These are phyloP conservation scores for Backusella liffmaniae DNA, from an alignment of 192 early-diverging fungal genomes.

Conservation along the genomic window DNA sequence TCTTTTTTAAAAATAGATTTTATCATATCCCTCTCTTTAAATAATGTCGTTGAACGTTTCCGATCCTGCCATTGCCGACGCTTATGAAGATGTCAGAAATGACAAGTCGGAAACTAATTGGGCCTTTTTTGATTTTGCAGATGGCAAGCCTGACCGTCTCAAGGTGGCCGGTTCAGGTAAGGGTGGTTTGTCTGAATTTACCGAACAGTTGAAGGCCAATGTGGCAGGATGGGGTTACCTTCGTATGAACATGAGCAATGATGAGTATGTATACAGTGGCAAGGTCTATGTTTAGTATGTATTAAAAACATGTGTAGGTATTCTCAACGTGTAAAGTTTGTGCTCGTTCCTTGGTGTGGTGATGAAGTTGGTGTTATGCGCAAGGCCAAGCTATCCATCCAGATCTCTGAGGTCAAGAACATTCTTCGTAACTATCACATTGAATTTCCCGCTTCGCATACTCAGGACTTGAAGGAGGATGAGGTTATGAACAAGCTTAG, in stretches of 20 bases:
- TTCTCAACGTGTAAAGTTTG: constrained; percentile 63
- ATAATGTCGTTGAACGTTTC: constrained; percentile 28
- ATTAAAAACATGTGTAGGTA: constrained; percentile 23
- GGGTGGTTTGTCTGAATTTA: constrained; percentile 67
- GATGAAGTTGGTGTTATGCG: constrained; percentile 70
- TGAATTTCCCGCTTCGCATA: constrained; percentile 64
- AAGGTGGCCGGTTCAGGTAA: constrained; percentile 38
- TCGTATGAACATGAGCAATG: constrained; percentile 57
- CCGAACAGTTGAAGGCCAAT: constrained; percentile 53
- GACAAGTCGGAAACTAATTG: constrained; percentile 59
- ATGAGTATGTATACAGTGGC: constrained; percentile 22
- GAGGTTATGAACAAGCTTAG: constrained; percentile 61
- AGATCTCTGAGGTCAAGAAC: constrained; percentile 77
- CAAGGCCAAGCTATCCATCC: constrained; percentile 73
- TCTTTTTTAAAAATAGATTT: neutral
- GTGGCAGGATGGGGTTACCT: constrained; percentile 81
- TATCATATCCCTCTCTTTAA: neutral
- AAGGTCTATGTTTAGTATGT: constrained; percentile 32
- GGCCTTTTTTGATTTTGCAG: constrained; percentile 40
- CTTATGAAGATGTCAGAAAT: constrained; percentile 56
- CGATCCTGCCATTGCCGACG: constrained; percentile 43
- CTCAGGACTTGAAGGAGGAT: constrained; percentile 58
- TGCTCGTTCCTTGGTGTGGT: constrained; percentile 70
- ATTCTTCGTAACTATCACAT: constrained; percentile 67
- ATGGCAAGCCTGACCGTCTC: constrained; percentile 36